These are phyloP conservation scores for Rhizopus sp. DNA, from an alignment of 371 early-diverging fungal species.

Conservation along the genomic window DNA sequence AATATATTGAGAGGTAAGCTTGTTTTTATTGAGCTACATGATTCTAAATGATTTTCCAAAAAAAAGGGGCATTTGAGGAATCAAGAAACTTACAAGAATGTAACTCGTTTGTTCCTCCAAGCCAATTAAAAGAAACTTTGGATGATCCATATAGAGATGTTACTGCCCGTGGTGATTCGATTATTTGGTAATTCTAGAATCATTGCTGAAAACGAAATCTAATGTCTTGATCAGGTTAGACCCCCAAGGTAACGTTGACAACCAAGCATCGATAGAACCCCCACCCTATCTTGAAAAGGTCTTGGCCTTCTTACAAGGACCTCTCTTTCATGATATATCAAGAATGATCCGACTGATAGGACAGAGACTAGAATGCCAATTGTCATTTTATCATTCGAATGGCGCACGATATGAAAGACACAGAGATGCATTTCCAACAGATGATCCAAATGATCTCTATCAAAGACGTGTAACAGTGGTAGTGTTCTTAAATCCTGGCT, in stretches of 20 bases:
- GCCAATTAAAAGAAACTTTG: constrained; percentile 1
- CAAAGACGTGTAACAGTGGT: constrained; percentile 69
- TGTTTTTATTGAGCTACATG: not conserved
- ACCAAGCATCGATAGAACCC: not conserved
- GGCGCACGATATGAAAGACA: constrained; percentile 65
- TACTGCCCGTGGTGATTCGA: constrained; percentile 62
- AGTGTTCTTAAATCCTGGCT: constrained; percentile 59
- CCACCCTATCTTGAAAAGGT: constrained; percentile 36
- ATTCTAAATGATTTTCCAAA: not conserved
- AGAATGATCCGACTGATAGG: constrained; percentile 54
- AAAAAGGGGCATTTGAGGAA: constrained; percentile 35
- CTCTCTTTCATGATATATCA: constrained; percentile 51
- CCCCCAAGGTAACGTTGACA: constrained; percentile 11
- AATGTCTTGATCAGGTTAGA: constrained; percentile 23
- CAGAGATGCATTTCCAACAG: constrained; percentile 64
- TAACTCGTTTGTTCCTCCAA: constrained; percentile 34
- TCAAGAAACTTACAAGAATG: constrained; percentile 28
- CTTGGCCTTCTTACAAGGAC: constrained; percentile 35
- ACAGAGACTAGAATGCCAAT: constrained; percentile 55
- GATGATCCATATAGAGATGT: constrained; percentile 64
- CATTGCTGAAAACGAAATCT: not conserved
- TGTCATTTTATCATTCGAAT: constrained; percentile 62
- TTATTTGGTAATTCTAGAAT: constrained; percentile 47
- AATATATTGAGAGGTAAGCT: constrained; percentile 33
- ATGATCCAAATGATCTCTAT: constrained; percentile 51